Percentiles rank a stretch among this genome's conserved stretches.
phyloP scores from a whole-genome alignment of 208 protist species.

The Trypanosoma vivax region DNA sequence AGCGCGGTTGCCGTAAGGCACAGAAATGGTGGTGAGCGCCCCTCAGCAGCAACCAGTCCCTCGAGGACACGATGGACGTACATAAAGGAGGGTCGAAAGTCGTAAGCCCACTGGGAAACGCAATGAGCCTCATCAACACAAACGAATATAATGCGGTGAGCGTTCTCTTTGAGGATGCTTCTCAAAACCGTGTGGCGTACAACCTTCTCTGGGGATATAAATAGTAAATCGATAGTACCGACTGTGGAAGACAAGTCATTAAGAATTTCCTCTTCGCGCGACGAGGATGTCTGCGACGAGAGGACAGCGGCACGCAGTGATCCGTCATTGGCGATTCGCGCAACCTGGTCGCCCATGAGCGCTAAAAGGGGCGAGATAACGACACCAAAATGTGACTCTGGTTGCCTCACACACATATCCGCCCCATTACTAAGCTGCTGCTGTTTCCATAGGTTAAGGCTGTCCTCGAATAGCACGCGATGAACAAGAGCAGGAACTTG shows the following conservation, averaged over 20 bases:
- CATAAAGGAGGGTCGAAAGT: constrained; percentile 89
- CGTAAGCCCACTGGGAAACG: constrained; percentile 94
- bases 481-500: constrained; percentile 91
- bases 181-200: constrained; percentile 47
- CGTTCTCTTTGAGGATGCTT: constrained; percentile 26
- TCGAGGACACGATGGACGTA: constrained; percentile 61
- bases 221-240: constrained; percentile 74
- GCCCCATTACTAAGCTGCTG: not conserved
- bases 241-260: constrained; percentile 28
- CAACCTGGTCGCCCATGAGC: constrained; percentile 94
- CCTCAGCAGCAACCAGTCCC: not conserved
- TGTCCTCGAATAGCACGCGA: constrained; percentile 52
- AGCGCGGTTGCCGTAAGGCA: constrained; percentile 87
- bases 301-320: constrained; percentile 46
- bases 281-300: constrained; percentile 35
- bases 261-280: constrained; percentile 36
- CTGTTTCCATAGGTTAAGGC: constrained; percentile 31
- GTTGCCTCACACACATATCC: not conserved
- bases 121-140: constrained; percentile 97
- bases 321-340: constrained; percentile 27
- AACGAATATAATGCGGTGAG: constrained; percentile 64
- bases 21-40: constrained; percentile 32
- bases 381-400: constrained; percentile 45
- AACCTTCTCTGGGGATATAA: constrained; percentile 76
- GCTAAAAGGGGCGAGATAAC: constrained; percentile 94